Percentiles rank a stretch among this genome's conserved stretches.
phyloP scores from a whole-genome alignment of 768 basidiomycete species.

The Tulasnella sp. region DNA sequence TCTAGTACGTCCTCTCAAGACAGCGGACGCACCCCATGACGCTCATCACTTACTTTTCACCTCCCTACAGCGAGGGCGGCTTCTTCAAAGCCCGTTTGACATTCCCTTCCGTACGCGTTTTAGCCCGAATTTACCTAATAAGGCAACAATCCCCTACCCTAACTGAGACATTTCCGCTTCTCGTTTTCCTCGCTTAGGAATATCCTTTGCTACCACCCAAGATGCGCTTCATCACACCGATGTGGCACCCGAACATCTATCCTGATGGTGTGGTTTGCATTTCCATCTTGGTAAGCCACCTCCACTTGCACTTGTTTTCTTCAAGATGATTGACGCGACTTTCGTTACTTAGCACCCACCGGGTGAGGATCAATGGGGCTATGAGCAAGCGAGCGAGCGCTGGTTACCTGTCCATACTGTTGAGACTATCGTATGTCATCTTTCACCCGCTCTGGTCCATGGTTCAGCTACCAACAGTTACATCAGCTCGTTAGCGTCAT shows the following conservation, averaged over 20 bases:
- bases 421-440: conserved; percentile 80
- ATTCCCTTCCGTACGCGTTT: conserved; percentile 63
- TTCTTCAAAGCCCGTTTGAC: conserved; percentile 89
- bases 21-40: conserved; percentile 33
- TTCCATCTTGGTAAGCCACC: conserved; percentile 75
- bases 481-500: conserved; percentile 97
- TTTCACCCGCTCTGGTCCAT: background rate
- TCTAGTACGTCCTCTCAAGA: conserved; percentile 43
- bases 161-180: conserved; percentile 22
- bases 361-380: conserved; percentile 93
- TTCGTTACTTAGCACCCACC: conserved; percentile 73
- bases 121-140: conserved; percentile 27
- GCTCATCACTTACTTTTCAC: conserved; percentile 42
- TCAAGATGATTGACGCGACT: background rate
- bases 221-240: conserved; percentile 92
- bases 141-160: background rate
- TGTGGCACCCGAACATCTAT: conserved; percentile 99
- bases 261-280: conserved; percentile 92
- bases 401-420: conserved; percentile 98
- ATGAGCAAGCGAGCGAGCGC: conserved; percentile 94
- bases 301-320: background rate
- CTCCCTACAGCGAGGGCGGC: conserved; percentile 77
- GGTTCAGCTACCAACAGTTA: too few relatives aligned
- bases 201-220: conserved; percentile 91
- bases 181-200: conserved; percentile 48